A percentile compares a stretch with the other conserved stretches of the same genome.
phyloP scores from a whole-genome alignment of 2,329 filamentous ascomycete genomes.

The Hypoxylon sp. region DNA sequence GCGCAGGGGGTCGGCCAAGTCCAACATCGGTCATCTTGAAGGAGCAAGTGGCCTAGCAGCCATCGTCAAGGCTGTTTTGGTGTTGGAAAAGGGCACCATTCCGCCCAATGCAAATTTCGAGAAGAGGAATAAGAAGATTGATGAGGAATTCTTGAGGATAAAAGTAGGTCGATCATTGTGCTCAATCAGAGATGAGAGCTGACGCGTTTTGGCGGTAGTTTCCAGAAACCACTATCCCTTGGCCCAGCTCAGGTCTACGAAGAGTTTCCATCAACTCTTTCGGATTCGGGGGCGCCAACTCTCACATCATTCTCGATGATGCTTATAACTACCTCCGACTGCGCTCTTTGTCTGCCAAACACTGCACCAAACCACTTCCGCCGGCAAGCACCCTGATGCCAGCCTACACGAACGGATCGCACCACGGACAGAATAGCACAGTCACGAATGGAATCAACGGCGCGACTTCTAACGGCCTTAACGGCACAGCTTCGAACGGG shows the following conservation, averaged over 20 bases:
- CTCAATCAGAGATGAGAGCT: constrained; percentile 7
- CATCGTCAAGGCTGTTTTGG: constrained; percentile 17
- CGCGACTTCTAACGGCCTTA: no score
- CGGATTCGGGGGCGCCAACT: constrained; percentile 40
- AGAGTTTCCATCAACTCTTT: constrained; percentile 41
- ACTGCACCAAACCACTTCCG: background rate
- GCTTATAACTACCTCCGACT: constrained; percentile 35
- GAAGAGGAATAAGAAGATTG: constrained; percentile 11
- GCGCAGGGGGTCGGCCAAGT: constrained; percentile 21
- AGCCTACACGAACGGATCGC: no score
- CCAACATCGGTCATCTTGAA: constrained; percentile 30
- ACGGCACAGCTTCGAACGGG: no score
- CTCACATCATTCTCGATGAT: constrained; percentile 38
- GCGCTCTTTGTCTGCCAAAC: constrained; percentile 11
- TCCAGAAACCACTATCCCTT: no score
- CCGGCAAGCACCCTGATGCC: no score
- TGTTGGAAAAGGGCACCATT: constrained; percentile 14
- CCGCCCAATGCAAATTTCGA: constrained; percentile 9
- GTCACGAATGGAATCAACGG: no score
- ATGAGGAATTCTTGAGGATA: constrained; percentile 1
- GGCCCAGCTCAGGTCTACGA: constrained; percentile 47
- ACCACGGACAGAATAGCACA: no score
- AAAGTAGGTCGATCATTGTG: no score
- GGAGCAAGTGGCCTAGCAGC: constrained; percentile 19
- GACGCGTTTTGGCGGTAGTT: no score